Evolutionary conservation across 129 eudicot genomes (phyloP), one percentile per base, ranked within the genome.

Genomic region (Rutidosis leptorrhynchoides): DNA sequence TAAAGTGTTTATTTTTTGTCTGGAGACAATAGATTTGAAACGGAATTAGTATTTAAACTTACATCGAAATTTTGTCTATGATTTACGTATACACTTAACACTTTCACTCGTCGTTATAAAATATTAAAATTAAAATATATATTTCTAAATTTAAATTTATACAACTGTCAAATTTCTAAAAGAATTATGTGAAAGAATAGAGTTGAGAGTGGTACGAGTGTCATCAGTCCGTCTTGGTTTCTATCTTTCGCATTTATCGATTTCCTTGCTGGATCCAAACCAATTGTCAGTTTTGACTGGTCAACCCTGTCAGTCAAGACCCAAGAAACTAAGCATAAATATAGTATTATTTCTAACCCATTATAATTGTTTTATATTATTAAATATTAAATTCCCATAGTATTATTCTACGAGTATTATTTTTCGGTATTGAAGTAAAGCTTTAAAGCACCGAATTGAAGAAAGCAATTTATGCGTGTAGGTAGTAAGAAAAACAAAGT

Each of bases 211-310:
- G n/a, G n/a, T n/a, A n/a, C n/a, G n/a, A n/a, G n/a, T n/a, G n/a
- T 60, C 21, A 67, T 56, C 16, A 33, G 72, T 19, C 53, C 30
- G 73, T 49, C 79, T 74, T 33, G 79, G 68, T 74, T 65, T 65
- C 58, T 59, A 29, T 75, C 79, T 75, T 75, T 75, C 74, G 51
- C 79, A 75, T 37, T 75, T 75, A 68, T 68, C 79, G 74, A 75
- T 75, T 51, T 68, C 69, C 57, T 68, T 49, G 79, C 74, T 75
- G 79, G 79, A 75, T 75, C 69, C 74, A 75, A 75, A 75, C 74
- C 74, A 75, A 75, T 49, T 75, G 79, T 75, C 79, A 75, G 79
- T 75, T 75, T 75, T 75, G 79, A 75, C 79, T 52, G 74, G 79
- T 75, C 79, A 75, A 37, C 52, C 46, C 35, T 75, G 79, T 33